phyloP scores from a whole-genome alignment of 2,329 filamentous ascomycete species.

The Juglanconis juglandina region DNA sequence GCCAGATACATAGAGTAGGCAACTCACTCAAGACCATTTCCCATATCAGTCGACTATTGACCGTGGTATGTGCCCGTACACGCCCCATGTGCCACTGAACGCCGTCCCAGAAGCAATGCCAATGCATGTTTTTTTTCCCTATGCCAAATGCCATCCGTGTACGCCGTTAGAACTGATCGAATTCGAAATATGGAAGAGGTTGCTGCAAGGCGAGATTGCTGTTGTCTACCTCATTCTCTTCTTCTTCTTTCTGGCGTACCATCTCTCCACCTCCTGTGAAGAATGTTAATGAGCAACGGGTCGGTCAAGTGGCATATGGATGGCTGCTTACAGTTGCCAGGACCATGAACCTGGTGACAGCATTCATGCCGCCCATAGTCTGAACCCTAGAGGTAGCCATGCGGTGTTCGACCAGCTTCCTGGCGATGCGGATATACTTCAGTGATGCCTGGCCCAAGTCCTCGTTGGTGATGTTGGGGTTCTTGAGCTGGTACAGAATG shows the following conservation, averaged over 20 bases:
- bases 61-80: not conserved
- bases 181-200: not conserved
- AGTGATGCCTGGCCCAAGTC: conserved; percentile 22
- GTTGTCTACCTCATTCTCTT: conserved; percentile 1
- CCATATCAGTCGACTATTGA: not conserved
- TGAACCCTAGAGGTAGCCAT: conserved; percentile 12
- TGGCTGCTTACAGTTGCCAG: conserved; percentile 6
- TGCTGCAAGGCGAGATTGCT: not conserved
- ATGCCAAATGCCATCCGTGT: not conserved
- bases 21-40: not conserved
- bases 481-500: conserved; percentile 26
- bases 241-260: conserved; percentile 17
- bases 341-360: conserved; percentile 15
- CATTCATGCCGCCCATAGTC: conserved; percentile 13
- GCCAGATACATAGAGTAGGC: not conserved
- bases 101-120: not conserved
- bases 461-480: conserved; percentile 29
- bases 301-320: not conserved
- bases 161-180: not conserved
- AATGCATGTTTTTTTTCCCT: not conserved
- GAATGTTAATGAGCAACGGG: not conserved
- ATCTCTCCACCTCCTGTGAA: conserved; percentile 16
- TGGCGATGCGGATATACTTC: conserved; percentile 17
- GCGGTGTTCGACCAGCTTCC: conserved; percentile 14
- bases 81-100: not conserved